Evolutionary conservation across 169 alveolate genomes (phyloP).

Genomic region (Eimeria falciformis): DNA sequence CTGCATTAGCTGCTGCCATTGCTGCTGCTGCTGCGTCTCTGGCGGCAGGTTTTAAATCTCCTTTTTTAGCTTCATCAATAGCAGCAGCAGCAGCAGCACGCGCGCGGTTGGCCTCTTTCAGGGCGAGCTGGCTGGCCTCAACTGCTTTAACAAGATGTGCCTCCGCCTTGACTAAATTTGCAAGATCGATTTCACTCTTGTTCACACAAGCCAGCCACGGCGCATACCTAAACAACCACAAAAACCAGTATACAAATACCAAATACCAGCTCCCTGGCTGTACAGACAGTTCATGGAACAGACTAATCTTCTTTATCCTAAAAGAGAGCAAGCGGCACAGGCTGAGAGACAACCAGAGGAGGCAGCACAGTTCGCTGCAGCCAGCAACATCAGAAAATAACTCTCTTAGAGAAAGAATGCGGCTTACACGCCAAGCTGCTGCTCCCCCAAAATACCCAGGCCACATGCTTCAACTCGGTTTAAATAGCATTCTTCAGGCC

Average conservation of each 20-base stretch:
- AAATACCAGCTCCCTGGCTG: not conserved
- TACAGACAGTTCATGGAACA: too few species aligned
- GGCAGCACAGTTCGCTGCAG: too few species aligned
- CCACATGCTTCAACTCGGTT: constrained; percentile 62
- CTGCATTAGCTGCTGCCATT: constrained; percentile 69
- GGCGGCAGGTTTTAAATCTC: constrained; percentile 39
- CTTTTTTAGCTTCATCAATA: constrained; percentile 7
- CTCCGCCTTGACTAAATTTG: constrained; percentile 31
- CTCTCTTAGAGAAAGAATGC: too few species aligned
- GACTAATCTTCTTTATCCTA: too few species aligned
- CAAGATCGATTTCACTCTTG: constrained; percentile 23
- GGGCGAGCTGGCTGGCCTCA: constrained; percentile 61
- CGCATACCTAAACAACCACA: constrained; percentile 9
- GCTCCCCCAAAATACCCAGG: constrained; percentile 19
- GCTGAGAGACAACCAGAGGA: too few species aligned
- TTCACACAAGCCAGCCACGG: constrained; percentile 53
- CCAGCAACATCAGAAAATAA: too few species aligned
- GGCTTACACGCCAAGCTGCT: constrained; percentile 5
- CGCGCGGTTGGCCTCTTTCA: not conserved
- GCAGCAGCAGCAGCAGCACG: constrained; percentile 37
- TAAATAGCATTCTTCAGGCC: constrained; percentile 50
- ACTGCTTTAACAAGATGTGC: constrained; percentile 22
- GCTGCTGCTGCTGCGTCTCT: constrained; percentile 58
- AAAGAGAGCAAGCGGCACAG: too few species aligned
- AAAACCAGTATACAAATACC: not conserved